Percentiles rank a stretch among this genome's conserved stretches.
These are phyloP conservation scores for Ophiostoma quercus DNA, from an alignment of 2,329 filamentous ascomycete species.

Conservation along the genomic window DNA sequence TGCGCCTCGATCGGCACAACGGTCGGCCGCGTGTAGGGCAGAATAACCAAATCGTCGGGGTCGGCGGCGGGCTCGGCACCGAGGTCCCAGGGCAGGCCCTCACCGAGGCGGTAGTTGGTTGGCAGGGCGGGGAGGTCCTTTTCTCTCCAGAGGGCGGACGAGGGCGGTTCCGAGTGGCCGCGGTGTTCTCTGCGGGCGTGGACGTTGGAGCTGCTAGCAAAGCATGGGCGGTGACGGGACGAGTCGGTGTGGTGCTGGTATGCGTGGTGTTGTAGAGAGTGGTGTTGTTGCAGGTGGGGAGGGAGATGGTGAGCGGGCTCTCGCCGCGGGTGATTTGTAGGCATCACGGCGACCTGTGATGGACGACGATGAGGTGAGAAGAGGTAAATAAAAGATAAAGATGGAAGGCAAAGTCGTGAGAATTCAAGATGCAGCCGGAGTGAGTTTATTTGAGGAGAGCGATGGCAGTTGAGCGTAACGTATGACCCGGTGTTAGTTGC, in stretches of 20 bases:
- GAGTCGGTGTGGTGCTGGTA: neutral
- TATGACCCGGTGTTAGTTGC: neutral
- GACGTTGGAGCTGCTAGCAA: neutral
- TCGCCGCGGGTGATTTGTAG: neutral
- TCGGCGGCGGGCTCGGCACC: constrained; percentile 33
- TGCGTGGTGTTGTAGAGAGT: neutral
- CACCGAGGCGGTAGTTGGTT: constrained; percentile 41
- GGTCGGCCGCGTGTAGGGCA: constrained; percentile 21
- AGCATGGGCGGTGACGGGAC: neutral
- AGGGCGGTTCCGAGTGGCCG: constrained; percentile 47
- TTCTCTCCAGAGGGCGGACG: constrained; percentile 39
- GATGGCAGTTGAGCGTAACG: neutral
- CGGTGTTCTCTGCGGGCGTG: constrained; percentile 28
- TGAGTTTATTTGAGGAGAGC: neutral
- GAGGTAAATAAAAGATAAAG: neutral
- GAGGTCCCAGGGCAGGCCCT: constrained; percentile 45
- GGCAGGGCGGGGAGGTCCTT: constrained; percentile 42
- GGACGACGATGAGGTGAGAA: neutral
- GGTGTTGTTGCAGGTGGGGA: neutral
- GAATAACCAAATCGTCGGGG: constrained; percentile 29
- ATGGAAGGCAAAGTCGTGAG: neutral
- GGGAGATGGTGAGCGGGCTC: neutral
- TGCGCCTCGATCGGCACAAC: constrained; percentile 21
- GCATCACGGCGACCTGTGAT: neutral
- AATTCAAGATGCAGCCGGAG: neutral